Conservation (phyloP, 805 yeast species). For the Barnettozyma salicaria region DNA sequence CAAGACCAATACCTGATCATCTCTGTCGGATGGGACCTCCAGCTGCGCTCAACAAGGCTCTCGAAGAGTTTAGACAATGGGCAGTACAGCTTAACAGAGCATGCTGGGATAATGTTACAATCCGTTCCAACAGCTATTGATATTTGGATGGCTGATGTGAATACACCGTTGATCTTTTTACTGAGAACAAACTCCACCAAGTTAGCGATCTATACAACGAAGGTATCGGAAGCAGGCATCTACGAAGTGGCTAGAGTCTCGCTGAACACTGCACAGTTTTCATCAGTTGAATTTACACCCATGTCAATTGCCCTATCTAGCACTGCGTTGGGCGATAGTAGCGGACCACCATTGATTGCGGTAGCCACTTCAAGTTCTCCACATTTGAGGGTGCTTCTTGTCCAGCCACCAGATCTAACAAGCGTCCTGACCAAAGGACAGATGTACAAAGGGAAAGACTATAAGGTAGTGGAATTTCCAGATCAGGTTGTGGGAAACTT, state of each 20-base stretch:
- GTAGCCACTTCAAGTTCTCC: conserved; percentile 78
- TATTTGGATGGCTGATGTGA: conserved; percentile 21
- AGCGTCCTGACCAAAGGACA: not conserved
- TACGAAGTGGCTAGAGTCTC: conserved; percentile 43
- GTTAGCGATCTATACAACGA: conserved; percentile 37
- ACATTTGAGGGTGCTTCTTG: conserved; percentile 59
- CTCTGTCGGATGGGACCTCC: conserved; percentile 57
- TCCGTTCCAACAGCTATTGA: conserved; percentile 51
- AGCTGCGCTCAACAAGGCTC: conserved; percentile 33
- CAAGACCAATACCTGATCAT: conserved; percentile 33
- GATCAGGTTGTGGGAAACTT: conserved; percentile 37
- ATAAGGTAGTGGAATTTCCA: not conserved
- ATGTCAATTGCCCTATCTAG: conserved; percentile 34
- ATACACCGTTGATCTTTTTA: conserved; percentile 38
- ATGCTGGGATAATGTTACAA: conserved; percentile 29
- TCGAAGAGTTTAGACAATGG: conserved; percentile 2
- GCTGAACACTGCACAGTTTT: conserved; percentile 67
- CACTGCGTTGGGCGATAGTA: conserved; percentile 6
- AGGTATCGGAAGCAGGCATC: conserved; percentile 17
- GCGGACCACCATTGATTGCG: conserved; percentile 34
- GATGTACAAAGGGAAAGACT: conserved; percentile 3
- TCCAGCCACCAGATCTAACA: conserved; percentile 34
- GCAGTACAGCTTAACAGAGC: conserved; percentile 12
- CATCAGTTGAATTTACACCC: conserved; percentile 58
- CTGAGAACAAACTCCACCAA: conserved; percentile 58